These are phyloP conservation scores for Heracleum sosnowskyi DNA, from an alignment of 129 eudicot genomes.

Conservation along the genomic window DNA sequence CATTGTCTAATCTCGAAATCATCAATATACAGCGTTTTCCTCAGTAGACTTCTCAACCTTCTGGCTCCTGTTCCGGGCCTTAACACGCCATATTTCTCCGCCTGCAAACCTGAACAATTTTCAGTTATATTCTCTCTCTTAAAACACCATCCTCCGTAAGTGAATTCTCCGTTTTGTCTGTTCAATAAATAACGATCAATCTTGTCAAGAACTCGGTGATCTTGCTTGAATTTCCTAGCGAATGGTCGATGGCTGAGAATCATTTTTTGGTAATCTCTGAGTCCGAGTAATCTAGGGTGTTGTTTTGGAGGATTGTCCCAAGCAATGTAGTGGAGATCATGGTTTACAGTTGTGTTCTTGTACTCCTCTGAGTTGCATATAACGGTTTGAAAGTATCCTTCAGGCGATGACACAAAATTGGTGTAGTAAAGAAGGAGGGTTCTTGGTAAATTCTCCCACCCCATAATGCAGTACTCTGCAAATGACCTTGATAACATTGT, in stretches of 20 bases:
- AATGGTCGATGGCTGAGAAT: conserved; percentile 71
- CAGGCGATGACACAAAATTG: conserved; percentile 89
- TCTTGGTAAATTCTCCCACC: conserved; percentile 87
- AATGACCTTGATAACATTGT: conserved; percentile 75
- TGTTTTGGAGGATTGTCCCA: conserved; percentile 97
- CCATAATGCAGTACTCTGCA: conserved; percentile 71
- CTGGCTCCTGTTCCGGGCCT: conserved; percentile 19
- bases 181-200: conserved; percentile 70
- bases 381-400: conserved; percentile 84
- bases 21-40: conserved; percentile 39
- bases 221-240: conserved; percentile 86
- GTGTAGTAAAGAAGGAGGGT: conserved; percentile 93
- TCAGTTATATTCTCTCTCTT: neutral
- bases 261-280: conserved; percentile 63
- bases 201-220: conserved; percentile 53
- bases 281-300: conserved; percentile 76
- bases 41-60: conserved; percentile 41
- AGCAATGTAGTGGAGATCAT: conserved; percentile 86
- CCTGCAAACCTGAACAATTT: conserved; percentile 3
- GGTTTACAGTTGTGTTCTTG: conserved; percentile 80
- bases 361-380: conserved; percentile 78
- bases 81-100: conserved; percentile 19
- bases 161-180: conserved; percentile 33
- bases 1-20: conserved; percentile 40
- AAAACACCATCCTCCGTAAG: conserved; percentile 77